Evolutionary conservation across 345 rosid genomes (phyloP).

Genomic region (Viola odorata): DNA sequence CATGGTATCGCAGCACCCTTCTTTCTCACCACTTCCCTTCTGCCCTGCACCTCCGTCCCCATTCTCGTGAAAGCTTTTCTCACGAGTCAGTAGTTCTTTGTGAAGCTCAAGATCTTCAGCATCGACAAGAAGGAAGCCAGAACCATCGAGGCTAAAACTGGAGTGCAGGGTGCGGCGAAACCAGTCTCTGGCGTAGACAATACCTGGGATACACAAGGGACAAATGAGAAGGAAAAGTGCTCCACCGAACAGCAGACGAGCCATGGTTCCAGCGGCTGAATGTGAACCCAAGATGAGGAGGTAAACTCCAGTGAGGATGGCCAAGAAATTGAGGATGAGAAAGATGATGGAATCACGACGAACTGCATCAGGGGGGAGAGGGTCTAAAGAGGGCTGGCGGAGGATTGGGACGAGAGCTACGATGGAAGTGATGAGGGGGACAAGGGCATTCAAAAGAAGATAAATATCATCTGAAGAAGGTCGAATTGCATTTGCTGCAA

Average conservation of each 20-base stretch:
- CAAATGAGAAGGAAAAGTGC: slow-evolving; percentile 64
- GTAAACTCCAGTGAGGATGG: slow-evolving; percentile 68
- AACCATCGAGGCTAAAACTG: slow-evolving; percentile 51
- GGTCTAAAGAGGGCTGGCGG: slow-evolving; percentile 73
- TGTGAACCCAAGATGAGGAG: slow-evolving; percentile 64
- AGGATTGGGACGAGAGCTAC: slow-evolving; percentile 69
- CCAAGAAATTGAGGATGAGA: slow-evolving; percentile 60
- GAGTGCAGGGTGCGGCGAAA: slow-evolving; percentile 51
- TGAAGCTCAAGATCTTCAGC: slow-evolving; percentile 88
- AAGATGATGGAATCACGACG: slow-evolving; percentile 70
- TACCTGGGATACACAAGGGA: slow-evolving; percentile 73
- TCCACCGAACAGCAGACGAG: slow-evolving; percentile 61
- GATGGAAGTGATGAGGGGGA: slow-evolving; percentile 60
- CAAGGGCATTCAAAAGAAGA: slow-evolving; percentile 67
- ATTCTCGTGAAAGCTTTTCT: slow-evolving; percentile 31
- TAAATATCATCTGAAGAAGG: slow-evolving; percentile 50
- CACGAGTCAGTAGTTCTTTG: slow-evolving; percentile 51
- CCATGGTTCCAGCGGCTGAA: slow-evolving; percentile 20
- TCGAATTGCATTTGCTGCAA: slow-evolving; percentile 62
- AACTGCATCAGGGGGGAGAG: slow-evolving; percentile 61
- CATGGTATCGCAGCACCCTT: slow-evolving; percentile 42
- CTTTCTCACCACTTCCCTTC: slow-evolving; percentile 23
- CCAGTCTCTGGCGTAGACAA: slow-evolving; percentile 75
- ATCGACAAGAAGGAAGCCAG: slow-evolving; percentile 71
- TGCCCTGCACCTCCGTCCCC: slow-evolving; percentile 22